These are phyloP conservation scores for Ballota nigra DNA, from an alignment of 257 asterid genomes.

Conservation along the genomic window DNA sequence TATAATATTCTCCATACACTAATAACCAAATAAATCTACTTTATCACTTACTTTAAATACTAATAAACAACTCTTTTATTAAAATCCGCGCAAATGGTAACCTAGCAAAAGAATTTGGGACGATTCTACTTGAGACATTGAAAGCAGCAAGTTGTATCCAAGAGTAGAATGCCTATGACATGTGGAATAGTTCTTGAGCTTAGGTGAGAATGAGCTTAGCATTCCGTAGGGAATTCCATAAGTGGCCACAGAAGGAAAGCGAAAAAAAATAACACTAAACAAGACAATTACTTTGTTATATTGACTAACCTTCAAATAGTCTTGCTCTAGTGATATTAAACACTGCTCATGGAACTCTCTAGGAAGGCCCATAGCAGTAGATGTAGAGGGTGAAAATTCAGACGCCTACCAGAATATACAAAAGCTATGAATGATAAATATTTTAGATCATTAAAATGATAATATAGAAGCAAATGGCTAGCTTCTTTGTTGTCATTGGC, in stretches of 20 bases:
- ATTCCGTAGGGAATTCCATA: conserved; percentile 11
- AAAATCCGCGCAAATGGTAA: too few species aligned
- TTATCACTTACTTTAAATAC: too few species aligned
- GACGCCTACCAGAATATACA: conserved; percentile 56
- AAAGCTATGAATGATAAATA: conserved; percentile 6
- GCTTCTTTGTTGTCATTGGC: conserved; percentile 16
- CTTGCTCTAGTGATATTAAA: conserved; percentile 71
- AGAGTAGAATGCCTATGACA: conserved; percentile 61
- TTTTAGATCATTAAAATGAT: conserved; percentile 4
- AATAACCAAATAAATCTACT: too few species aligned
- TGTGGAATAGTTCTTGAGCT: conserved; percentile 9
- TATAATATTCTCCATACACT: too few species aligned
- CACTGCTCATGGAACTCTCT: conserved; percentile 92
- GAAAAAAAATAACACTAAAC: conserved; percentile 25
- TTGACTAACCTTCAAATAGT: conserved; percentile 74
- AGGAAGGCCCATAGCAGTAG: conserved; percentile 93
- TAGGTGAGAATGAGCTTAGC: conserved; percentile 23
- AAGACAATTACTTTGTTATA: conserved; percentile 14
- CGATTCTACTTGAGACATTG: conserved; percentile 59
- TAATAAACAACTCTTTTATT: too few species aligned
- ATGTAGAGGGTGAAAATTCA: conserved; percentile 89
- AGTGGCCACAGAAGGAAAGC: conserved; percentile 18
- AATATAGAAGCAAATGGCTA: conserved; percentile 19
- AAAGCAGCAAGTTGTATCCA: conserved; percentile 94
- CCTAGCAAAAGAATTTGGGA: too few species aligned